Conservation (phyloP, 495 filamentous ascomycete genomes). For the Choiromyces venosus region DNA sequence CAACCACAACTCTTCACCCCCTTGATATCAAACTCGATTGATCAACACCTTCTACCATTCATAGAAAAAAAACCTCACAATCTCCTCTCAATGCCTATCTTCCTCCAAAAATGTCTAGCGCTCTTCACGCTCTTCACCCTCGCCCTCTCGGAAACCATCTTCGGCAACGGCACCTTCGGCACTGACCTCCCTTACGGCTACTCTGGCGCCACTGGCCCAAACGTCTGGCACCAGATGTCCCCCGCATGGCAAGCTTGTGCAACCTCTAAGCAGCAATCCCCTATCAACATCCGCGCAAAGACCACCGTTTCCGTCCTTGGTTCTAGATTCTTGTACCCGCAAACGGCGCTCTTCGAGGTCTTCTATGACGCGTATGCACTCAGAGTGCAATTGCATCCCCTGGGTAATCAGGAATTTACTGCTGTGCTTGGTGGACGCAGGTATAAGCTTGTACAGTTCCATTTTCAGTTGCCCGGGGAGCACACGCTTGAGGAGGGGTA, state of each 20-base stretch:
- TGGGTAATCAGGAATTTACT: constrained; percentile 11
- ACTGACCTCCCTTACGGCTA: constrained; percentile 41
- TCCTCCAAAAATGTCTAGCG: background rate
- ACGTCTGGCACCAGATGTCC: constrained; percentile 51
- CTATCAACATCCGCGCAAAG: constrained; percentile 53
- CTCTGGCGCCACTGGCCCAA: constrained; percentile 50
- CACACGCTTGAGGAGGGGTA: constrained; percentile 53
- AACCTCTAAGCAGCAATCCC: constrained; percentile 56
- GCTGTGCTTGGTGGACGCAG: constrained; percentile 44
- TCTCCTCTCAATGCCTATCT: background rate
- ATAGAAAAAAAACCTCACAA: background rate
- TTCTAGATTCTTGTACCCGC: constrained; percentile 17
- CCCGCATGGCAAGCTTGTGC: constrained; percentile 46
- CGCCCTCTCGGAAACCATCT: background rate
- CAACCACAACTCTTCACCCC: background rate
- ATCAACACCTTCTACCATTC: background rate
- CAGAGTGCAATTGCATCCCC: constrained; percentile 22
- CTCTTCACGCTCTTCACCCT: background rate
- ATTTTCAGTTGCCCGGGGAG: constrained; percentile 66
- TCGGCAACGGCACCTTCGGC: background rate
- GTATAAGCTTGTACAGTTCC: constrained; percentile 59
- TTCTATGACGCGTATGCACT: constrained; percentile 36
- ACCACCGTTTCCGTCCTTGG: constrained; percentile 33
- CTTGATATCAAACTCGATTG: background rate
- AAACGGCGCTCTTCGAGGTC: constrained; percentile 1